Evolutionary conservation across 768 basidiomycete species (phyloP).

Genomic region (Rhodocollybia butyracea): DNA sequence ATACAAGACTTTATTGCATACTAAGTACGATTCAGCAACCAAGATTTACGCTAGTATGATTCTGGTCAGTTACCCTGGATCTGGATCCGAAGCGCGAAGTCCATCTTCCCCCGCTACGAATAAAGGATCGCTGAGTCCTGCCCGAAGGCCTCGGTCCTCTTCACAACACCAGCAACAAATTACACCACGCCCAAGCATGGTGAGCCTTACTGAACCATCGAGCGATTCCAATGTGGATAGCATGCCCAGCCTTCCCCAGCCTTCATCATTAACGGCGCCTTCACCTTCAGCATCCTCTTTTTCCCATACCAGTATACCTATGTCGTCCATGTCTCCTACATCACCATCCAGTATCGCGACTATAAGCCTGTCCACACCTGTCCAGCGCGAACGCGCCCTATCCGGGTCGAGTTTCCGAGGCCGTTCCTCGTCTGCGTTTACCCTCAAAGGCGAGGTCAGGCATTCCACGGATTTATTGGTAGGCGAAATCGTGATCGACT

Average conservation of each 20-base stretch:
- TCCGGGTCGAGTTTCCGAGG: conserved; percentile 22
- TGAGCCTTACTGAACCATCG: conserved; percentile 16
- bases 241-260: conserved; percentile 19
- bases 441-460: conserved; percentile 56
- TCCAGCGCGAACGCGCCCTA: background rate
- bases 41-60: conserved; percentile 51
- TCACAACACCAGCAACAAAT: conserved; percentile 24
- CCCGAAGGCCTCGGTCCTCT: background rate
- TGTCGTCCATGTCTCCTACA: conserved; percentile 5
- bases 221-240: conserved; percentile 8
- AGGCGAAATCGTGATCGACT: conserved; percentile 77
- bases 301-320: conserved; percentile 1
- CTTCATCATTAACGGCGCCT: conserved; percentile 17
- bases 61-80: conserved; percentile 36
- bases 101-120: conserved; percentile 17
- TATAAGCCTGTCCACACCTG: conserved; percentile 6
- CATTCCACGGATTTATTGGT: conserved; percentile 69
- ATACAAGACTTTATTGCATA: conserved; percentile 50
- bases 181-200: conserved; percentile 39
- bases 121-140: conserved; percentile 10
- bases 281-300: background rate
- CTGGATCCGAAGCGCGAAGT: conserved; percentile 6
- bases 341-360: conserved; percentile 8
- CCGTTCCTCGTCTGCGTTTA: conserved; percentile 56
- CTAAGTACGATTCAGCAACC: conserved; percentile 48